These are phyloP conservation scores for Aspergillus proliferans DNA, from an alignment of 2,329 filamentous ascomycete species.

Conservation along the genomic window DNA sequence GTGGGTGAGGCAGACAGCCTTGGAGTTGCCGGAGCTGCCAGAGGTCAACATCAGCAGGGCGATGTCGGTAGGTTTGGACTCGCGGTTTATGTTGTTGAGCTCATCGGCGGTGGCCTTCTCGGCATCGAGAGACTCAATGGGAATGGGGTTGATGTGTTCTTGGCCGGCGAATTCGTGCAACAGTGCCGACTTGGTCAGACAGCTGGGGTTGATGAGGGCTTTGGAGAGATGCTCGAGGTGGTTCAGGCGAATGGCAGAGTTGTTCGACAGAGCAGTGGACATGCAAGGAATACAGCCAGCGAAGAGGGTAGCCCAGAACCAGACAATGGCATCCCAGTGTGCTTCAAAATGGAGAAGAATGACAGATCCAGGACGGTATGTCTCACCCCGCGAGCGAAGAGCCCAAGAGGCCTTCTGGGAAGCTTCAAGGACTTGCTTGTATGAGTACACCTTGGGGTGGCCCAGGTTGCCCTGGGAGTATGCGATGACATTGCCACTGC, in stretches of 20 bases:
- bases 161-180: background rate
- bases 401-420: constrained; percentile 7
- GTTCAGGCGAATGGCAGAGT: constrained; percentile 17
- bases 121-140: background rate
- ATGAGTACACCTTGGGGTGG: constrained; percentile 1
- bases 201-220: constrained; percentile 4
- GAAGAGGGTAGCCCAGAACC: constrained; percentile 38
- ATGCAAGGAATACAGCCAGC: constrained; percentile 34
- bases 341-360: constrained; percentile 27
- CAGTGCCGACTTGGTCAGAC: constrained; percentile 3
- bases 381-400: constrained; percentile 1
- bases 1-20: constrained; percentile 44
- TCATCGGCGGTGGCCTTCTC: background rate
- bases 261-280: constrained; percentile 28
- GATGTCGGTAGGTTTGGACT: constrained; percentile 7
- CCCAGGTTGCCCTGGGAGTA: constrained; percentile 4
- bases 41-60: constrained; percentile 49
- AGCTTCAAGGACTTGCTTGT: constrained; percentile 2
- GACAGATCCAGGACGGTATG: background rate
- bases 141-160: background rate
- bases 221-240: constrained; percentile 25
- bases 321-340: constrained; percentile 34
- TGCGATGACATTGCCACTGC: constrained; percentile 4
- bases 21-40: constrained; percentile 47
- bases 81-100: background rate